A percentile compares a stretch with the other conserved stretches of the same genome.
phyloP scores from a whole-genome alignment of 139 green algal species.

The Chlamydomonas sp. region DNA sequence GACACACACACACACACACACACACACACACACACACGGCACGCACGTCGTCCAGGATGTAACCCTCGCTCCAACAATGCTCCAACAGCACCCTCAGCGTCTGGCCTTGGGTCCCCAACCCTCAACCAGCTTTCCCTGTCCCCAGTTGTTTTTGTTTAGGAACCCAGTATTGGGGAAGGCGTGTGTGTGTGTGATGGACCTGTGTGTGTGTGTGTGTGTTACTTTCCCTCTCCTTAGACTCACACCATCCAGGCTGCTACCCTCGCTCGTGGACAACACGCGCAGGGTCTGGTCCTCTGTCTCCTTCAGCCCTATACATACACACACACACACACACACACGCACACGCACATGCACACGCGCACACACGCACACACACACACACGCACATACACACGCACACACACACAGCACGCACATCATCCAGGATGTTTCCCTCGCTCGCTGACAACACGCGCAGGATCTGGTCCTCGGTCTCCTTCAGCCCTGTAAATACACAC shows the following conservation, averaged over 20 bases:
- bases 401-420: neutral
- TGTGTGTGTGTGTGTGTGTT: no score
- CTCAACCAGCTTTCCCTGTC: no score
- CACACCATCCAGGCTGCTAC: no score
- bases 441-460: constrained; percentile 52
- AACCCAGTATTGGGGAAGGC: no score
- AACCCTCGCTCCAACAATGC: no score
- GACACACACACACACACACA: constrained; percentile 5
- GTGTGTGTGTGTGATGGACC: no score
- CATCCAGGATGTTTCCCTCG: constrained; percentile 18
- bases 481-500: constrained; percentile 38
- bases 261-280: constrained; percentile 48
- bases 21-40: neutral
- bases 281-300: constrained; percentile 67
- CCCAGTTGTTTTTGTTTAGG: no score
- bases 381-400: neutral
- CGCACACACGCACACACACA: constrained; percentile 5
- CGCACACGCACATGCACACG: no score
- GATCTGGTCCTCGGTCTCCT: constrained; percentile 76
- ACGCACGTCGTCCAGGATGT: neutral
- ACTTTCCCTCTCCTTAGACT: no score
- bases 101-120: no score
- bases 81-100: no score
- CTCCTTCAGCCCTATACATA: no score
- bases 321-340: constrained; percentile 5